Evolutionary conservation across 2,329 filamentous ascomycete species (phyloP), one percentile per base, ranked within the genome.

Genomic region (Calonectria henricotiae): DNA sequence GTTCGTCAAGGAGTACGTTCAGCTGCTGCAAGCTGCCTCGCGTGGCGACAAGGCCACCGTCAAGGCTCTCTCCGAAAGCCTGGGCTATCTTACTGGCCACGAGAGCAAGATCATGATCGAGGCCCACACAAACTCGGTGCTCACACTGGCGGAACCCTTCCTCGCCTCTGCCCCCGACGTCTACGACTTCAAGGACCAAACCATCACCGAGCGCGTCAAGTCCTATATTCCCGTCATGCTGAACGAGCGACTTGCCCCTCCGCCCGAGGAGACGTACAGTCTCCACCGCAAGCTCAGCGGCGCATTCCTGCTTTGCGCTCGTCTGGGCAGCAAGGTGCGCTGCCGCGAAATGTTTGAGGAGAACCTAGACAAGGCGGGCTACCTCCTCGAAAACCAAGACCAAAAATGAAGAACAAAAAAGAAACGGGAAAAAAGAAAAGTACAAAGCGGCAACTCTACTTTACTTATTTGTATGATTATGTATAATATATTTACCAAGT

Each of bases 261-360:
- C 97, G 27, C 96, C 96, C 0, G 97, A 99, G 84, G 96, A 99
- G 86, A 99, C 96, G 63, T 99, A 99, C 80, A 96, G 93, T 80
- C 83, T 99, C 78, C 96, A 99, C 83, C 90, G 96, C 71, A 99
- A 99, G 85, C 85, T 99, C 65, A 98, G 95, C 81, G 96, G 96
- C 0, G 97, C 96, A 0, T 99, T 99, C 80, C 83, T 99, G 78
- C 86, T 99, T 20, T 99, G 96, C 82, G 95, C 96, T 0, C 89
- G 91, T 74, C 81, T 99, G 70, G 95, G 94, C 3, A 98, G 94
- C 80, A 88, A 90, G 73, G 95, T 99, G 3, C 86, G 87, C 68
- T 98, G 96, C 77, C 90, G 92, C 73, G 91, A 93, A 69, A 83
- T 99, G 84, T 99, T 99, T 81, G 86, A 87, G 68, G 83, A 88